Percentiles rank a stretch among this genome's conserved stretches.
Conservation (phyloP, 306 rosid species). For the Gastrolobium villosum region DNA sequence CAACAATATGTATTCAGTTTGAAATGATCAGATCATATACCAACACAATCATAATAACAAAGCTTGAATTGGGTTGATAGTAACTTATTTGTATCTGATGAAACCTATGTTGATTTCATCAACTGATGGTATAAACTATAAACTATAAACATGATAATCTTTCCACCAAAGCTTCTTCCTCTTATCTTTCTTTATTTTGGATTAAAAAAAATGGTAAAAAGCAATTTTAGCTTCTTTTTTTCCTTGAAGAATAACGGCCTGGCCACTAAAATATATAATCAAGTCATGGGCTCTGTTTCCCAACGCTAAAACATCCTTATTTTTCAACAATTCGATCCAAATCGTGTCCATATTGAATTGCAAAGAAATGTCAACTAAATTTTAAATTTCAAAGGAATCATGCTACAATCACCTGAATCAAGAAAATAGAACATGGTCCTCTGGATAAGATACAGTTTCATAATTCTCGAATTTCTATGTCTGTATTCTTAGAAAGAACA, state of each 20-base stretch:
- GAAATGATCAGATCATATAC: slow-evolving; percentile 3
- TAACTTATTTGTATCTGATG: not conserved
- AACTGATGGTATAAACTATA: not conserved
- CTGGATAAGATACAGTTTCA: too few relatives aligned
- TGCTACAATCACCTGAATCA: too few relatives aligned
- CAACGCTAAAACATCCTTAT: too few relatives aligned
- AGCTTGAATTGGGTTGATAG: slow-evolving; percentile 6
- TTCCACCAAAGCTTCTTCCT: not conserved
- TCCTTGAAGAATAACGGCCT: too few relatives aligned
- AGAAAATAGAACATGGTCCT: too few relatives aligned
- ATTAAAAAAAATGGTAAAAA: not conserved
- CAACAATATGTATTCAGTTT: slow-evolving; percentile 16
- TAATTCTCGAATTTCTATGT: not conserved
- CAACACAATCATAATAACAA: not conserved
- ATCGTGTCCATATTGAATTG: too few relatives aligned
- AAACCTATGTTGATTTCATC: not conserved
- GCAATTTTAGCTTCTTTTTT: too few relatives aligned
- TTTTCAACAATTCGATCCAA: too few relatives aligned
- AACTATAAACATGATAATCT: not conserved
- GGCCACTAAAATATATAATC: too few relatives aligned
- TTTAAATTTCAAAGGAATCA: too few relatives aligned
- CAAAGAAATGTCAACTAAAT: too few relatives aligned
- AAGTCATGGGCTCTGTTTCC: too few relatives aligned
- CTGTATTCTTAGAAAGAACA: not conserved
- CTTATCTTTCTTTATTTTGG: not conserved